Base-by-base conservation (phyloP, 352 stramenopile genomes). In the Globisporangium cylindrosporum region DNA sequence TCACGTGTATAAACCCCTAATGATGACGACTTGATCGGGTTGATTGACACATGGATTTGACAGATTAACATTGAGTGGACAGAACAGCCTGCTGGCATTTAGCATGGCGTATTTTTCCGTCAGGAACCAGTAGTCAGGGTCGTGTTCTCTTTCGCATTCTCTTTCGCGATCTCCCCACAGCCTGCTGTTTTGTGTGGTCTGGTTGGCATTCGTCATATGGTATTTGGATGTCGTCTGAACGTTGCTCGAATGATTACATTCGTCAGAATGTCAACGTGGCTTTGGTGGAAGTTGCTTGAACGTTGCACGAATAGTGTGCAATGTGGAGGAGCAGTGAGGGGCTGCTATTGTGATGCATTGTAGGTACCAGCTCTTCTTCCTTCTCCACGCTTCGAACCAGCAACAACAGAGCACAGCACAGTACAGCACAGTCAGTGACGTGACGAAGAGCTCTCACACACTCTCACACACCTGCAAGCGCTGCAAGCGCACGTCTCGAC, bases 361-460 rank as follows among this genome's bases (percentile, higher is more conserved):
- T 51, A 51, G 43, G 43, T 51, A 51, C 43, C 43, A 9, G 12
- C 49, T 6, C 18, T 56, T 56, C 48, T 56, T 56, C 49, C 49
- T 56, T 56, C 49, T 56, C 49, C 49, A 29, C 12, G 49, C 49
- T 29, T 56, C 49, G 18, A 56, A 29, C 49, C 3, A 24, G 48
- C 46, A 24, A 55, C 8, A 55, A 38, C 25, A 22, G 29, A 32
- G 34, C 36, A 18, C 10, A 34, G 20, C 55, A 41, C 25, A 49
- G 41, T 49, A 49, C 29, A 62, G 29, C 55, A n/a, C 41, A 49
- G 41, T 49, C 15, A 49, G 18, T 51, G 43, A 51, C 18, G 43
- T 51, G 25, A 59, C 53, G 25, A 59, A 59, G 59, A 51, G 41
- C 41, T 49, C 41, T 22, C 41, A 49, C 41, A 41, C 34, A 32